Evolutionary conservation across 768 basidiomycete species (phyloP).

Genomic region (Phaffia tasmanica): DNA sequence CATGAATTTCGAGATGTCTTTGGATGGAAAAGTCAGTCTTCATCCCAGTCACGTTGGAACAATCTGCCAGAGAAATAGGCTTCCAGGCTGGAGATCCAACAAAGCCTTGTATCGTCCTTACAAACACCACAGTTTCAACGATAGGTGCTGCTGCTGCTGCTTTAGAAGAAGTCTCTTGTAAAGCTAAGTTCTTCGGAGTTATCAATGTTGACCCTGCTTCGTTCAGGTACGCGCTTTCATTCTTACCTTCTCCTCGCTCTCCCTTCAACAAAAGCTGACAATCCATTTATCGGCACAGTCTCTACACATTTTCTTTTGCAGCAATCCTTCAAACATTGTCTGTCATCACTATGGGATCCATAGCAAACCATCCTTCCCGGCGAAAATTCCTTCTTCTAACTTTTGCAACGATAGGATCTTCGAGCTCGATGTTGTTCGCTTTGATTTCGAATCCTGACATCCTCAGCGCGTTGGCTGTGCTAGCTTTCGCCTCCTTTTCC

Average conservation of each 20-base stretch:
- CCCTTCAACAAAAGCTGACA: not conserved
- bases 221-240: slow-evolving; percentile 57
- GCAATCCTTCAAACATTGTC: slow-evolving; percentile 85
- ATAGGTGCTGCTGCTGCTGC: not conserved
- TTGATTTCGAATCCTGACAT: slow-evolving; percentile 47
- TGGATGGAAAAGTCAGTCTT: slow-evolving; percentile 71
- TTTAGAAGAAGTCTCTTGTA: not conserved
- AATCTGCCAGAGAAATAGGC: slow-evolving; percentile 1
- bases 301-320: slow-evolving; percentile 77
- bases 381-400: slow-evolving; percentile 65
- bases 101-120: not conserved
- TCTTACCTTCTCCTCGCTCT: not conserved
- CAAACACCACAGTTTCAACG: not conserved
- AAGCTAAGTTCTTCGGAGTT: not conserved
- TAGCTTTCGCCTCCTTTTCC: slow-evolving; percentile 77
- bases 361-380: slow-evolving; percentile 69
- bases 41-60: slow-evolving; percentile 43
- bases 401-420: slow-evolving; percentile 63
- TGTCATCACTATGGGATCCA: slow-evolving; percentile 84
- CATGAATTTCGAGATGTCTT: slow-evolving; percentile 49
- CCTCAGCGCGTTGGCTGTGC: slow-evolving; percentile 56
- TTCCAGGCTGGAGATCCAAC: not conserved
- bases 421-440: slow-evolving; percentile 55
- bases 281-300: slow-evolving; percentile 41
- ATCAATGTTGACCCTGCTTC: slow-evolving; percentile 48